Evolutionary conservation across 2,329 filamentous ascomycete species (phyloP).

Genomic region (Penicillium brevicompactum): DNA sequence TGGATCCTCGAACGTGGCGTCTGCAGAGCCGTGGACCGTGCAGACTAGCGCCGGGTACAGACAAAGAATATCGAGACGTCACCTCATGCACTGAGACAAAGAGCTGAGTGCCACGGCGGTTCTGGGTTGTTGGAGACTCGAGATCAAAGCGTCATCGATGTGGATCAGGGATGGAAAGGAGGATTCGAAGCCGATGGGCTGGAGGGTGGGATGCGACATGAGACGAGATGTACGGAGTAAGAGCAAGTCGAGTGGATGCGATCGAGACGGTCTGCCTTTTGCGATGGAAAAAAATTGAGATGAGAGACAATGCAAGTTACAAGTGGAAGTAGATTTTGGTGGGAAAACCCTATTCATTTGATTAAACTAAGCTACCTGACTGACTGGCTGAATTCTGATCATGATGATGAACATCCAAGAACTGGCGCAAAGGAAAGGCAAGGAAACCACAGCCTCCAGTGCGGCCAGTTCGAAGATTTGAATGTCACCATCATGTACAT

Average conservation of each 20-base stretch:
- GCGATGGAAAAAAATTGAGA: not conserved
- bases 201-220: not conserved
- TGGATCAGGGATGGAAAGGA: too few species aligned
- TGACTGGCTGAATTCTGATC: too few species aligned
- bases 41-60: not conserved
- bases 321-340: not conserved
- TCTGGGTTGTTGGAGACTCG: not conserved
- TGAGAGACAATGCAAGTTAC: not conserved
- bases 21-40: conserved; percentile 1
- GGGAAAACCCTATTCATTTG: too few species aligned
- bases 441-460: too few species aligned
- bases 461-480: too few species aligned
- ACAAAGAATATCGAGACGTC: conserved; percentile 11
- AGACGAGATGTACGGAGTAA: not conserved
- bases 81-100: conserved; percentile 4
- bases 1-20: not conserved
- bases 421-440: too few species aligned
- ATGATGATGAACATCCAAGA: too few species aligned
- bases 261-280: not conserved
- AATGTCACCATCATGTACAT: too few species aligned
- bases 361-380: not conserved
- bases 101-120: not conserved
- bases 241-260: not conserved
- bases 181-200: not conserved
- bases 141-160: not conserved